Conservation (phyloP, 345 rosid species). For the Cardamine occulta region DNA sequence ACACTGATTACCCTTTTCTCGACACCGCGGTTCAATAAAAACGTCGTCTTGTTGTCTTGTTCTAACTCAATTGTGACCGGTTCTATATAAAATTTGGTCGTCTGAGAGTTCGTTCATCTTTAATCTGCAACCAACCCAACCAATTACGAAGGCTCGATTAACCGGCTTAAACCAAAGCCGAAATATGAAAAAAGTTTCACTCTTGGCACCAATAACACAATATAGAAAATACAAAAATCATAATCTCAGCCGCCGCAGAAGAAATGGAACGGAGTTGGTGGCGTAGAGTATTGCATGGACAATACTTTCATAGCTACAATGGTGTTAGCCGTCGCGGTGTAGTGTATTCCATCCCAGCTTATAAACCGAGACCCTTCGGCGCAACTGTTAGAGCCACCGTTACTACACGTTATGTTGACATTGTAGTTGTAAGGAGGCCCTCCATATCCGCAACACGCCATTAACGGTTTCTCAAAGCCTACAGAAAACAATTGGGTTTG, state of each 20-base stretch:
- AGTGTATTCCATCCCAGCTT: constrained; percentile 87
- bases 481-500: constrained; percentile 18
- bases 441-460: constrained; percentile 89
- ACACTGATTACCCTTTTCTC: constrained; percentile 74
- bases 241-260: constrained; percentile 48
- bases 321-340: constrained; percentile 73
- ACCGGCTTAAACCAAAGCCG: neutral
- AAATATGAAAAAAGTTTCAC: neutral
- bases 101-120: neutral
- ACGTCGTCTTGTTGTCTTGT: neutral
- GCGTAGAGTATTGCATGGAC: constrained; percentile 64
- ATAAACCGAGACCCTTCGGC: constrained; percentile 51
- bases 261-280: constrained; percentile 55
- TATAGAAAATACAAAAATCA: no score
- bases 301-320: constrained; percentile 62
- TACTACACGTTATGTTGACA: constrained; percentile 63
- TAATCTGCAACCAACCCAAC: neutral
- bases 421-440: constrained; percentile 87
- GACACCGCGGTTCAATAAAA: constrained; percentile 13
- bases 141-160: neutral
- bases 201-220: no score
- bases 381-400: constrained; percentile 55
- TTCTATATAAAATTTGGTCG: neutral
- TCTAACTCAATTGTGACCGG: neutral
- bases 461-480: constrained; percentile 75